Base-by-base conservation (phyloP, 2,329 filamentous ascomycete species). In the Ophiocordyceps australis region DNA sequence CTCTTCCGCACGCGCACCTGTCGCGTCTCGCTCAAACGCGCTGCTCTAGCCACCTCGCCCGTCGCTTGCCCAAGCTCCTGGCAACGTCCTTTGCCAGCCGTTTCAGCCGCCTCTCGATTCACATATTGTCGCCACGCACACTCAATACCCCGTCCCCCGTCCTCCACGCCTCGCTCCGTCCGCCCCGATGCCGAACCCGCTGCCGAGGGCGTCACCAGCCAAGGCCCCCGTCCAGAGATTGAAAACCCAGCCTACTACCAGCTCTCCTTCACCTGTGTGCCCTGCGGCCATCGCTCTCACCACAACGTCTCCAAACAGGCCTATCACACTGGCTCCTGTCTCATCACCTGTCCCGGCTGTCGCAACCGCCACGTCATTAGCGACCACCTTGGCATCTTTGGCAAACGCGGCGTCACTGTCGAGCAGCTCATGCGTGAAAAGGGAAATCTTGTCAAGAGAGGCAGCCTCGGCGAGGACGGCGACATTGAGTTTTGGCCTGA, bases 401-500 rank as follows among this genome's bases (percentile, higher is more conserved):
- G 74, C 19, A 69, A 85, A 37, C 62, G 60, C 24, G 59, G 63
- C 29, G 29, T 78, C 30, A 83, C 78, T 0, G 55, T 89, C 17
- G 78, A 91, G 48, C 75, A 86, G 33, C 51, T 95, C 25, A 66
- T 89, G 55, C 57, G 62, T 30, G 72, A 82, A 36, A 76, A 76
- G 42, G 86, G 85, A 5, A 65, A 72, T 35, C 52, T 79, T 2
- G 64, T 86, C 31, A 79, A 75, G 57, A 68, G 68, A 32, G 77
- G 80, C 12, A 68, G 65, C 16, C 44, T 85, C 17, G 70, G 76
- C 26, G 67, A 72, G 36, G 74, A 85, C 36, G 82, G 81, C n/a
- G 79, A 93, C 45, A 55, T 94, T 24, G 86, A 95, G 48, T 89
- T 94, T 38, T 93, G 83, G 76, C 75, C 79, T 17, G 80, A 92